Conservation (phyloP, 179 eudicot species). For the Drosera spatulata region DNA sequence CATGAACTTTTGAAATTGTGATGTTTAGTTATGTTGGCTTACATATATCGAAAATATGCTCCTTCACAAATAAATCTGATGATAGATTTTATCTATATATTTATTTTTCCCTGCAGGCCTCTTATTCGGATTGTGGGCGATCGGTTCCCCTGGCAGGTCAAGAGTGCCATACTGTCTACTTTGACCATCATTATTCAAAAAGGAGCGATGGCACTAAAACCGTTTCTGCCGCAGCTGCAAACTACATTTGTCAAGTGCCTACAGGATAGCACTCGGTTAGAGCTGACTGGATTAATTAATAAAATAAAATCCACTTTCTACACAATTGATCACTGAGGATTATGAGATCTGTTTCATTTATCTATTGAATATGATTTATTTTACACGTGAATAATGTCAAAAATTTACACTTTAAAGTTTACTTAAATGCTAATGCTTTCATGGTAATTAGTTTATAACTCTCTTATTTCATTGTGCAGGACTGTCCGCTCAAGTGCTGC, state of each 20-base stretch:
- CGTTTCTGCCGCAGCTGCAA: constrained; percentile 96
- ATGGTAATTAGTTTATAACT: background rate
- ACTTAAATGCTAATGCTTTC: no score
- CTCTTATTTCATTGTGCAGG: constrained; percentile 28
- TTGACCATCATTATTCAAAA: constrained; percentile 78
- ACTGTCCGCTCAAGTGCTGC: constrained; percentile 97
- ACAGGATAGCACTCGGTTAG: constrained; percentile 83
- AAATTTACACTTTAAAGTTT: no score
- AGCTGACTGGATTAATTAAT: background rate
- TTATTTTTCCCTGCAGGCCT: constrained; percentile 48
- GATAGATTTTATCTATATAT: background rate
- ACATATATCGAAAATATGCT: no score
- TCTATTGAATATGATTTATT: no score
- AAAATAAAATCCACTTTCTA: no score
- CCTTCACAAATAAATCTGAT: background rate
- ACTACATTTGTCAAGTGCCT: constrained; percentile 94
- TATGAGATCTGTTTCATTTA: no score
- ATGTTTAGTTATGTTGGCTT: no score
- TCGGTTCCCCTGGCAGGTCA: constrained; percentile 98
- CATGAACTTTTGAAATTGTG: no score
- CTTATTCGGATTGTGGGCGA: constrained; percentile 95
- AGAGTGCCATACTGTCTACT: constrained; percentile 93
- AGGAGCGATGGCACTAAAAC: constrained; percentile 89
- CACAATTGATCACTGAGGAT: no score
- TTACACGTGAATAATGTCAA: no score